Conservation (phyloP, 2,329 filamentous ascomycete species). For the Cercospora canescens region DNA sequence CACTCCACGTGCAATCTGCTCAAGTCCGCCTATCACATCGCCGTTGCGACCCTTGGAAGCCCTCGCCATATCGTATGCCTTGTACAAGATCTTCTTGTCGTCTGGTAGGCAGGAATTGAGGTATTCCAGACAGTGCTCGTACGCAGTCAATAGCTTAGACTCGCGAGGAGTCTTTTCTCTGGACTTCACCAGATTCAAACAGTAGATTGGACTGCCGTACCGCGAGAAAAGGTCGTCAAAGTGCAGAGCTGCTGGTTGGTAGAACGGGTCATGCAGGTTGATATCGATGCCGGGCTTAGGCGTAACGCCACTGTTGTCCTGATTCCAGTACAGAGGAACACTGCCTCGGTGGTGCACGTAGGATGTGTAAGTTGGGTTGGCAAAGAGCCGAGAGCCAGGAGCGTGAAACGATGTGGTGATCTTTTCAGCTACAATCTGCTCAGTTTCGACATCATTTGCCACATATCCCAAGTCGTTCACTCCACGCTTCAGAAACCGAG, state of each 20-base stretch:
- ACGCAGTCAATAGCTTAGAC: slow-evolving; percentile 85
- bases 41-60: slow-evolving; percentile 88
- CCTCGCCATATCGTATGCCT: slow-evolving; percentile 97
- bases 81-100: slow-evolving; percentile 85
- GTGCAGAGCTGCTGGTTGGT: slow-evolving; percentile 86
- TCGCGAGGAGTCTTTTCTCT: slow-evolving; percentile 87
- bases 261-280: slow-evolving; percentile 95
- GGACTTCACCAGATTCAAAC: slow-evolving; percentile 83
- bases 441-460: slow-evolving; percentile 97
- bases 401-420: slow-evolving; percentile 94
- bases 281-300: slow-evolving; percentile 96
- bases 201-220: slow-evolving; percentile 90
- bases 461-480: slow-evolving; percentile 95
- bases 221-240: slow-evolving; percentile 93
- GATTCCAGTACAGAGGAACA: slow-evolving; percentile 95
- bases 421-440: slow-evolving; percentile 95
- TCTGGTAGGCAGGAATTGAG: slow-evolving; percentile 89
- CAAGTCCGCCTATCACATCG: slow-evolving; percentile 90
- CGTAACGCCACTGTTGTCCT: slow-evolving; percentile 91
- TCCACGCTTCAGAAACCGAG: slow-evolving; percentile 89
- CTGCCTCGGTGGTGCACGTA: slow-evolving; percentile 97
- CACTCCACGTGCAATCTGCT: slow-evolving; percentile 85
- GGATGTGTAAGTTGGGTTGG: slow-evolving; percentile 89
- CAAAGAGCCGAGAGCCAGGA: slow-evolving; percentile 79
- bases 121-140: slow-evolving; percentile 82